Base-by-base conservation (phyloP, 2,329 filamentous ascomycete species). In the Phoma sp. region DNA sequence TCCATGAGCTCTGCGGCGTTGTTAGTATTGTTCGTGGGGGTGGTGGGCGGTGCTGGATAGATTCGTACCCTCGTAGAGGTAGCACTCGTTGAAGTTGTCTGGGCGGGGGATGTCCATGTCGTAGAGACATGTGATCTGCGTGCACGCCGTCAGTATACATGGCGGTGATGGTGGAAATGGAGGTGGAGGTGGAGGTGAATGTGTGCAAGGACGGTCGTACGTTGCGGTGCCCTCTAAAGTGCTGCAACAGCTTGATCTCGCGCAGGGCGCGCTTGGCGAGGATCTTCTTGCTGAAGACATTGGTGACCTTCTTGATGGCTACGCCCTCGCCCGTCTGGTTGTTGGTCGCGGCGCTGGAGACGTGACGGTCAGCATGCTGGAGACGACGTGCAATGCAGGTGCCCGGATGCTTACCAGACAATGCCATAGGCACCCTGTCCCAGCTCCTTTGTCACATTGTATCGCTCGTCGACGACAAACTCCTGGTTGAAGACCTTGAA, bases 241-340 rank as follows among this genome's bases (percentile, higher is more conserved):
- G 95, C 81, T 98, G 94, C 63, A 99, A 84, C 67, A 99, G 85
- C 85, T 98, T 99, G 80, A 99, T 98, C 81, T 99, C 95, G 77
- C 95, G 88, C 82, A 99, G 80, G 44, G 95, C 95, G 73, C 95
- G 91, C 87, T 99, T 99, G 70, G 95, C 95, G 65, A 99, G 85
- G 68, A 99, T 99, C 87, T 98, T 98, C 82, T 99, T 99, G 85
- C 92, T 97, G 80, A 99, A 99, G 70, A 99, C 94, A 90, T 99
- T 99, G 82, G 95, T 99, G 76, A 99, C 92, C 81, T 99, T 99
- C 81, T 99, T 99, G 83, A 99, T 95, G 70, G 95, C 95, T 61
- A 99, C 93, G 36, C 94, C 93, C 76, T 99, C 95, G 71, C 87
- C 89, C 29, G 90, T 96, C 77, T 92, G 87, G 74, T 87, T 88